A percentile compares a stretch with the other conserved stretches of the same genome.
phyloP scores from a whole-genome alignment of 2,329 filamentous ascomycete species.

The Penicillium vulpinum region DNA sequence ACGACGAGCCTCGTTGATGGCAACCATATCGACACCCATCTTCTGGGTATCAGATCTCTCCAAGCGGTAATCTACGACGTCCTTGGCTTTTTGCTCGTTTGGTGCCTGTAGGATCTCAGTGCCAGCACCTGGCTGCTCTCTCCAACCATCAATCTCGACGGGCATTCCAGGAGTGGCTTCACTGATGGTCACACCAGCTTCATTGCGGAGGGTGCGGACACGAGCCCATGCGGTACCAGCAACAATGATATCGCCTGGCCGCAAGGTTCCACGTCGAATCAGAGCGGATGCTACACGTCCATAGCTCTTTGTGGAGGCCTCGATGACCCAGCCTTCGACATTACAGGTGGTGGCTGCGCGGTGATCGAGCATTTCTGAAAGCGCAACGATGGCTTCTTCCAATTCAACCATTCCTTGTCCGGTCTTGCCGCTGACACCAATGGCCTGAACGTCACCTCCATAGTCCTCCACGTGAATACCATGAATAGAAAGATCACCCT shows the following conservation, averaged over 20 bases:
- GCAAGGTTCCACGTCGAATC: constrained; percentile 81
- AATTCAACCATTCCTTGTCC: constrained; percentile 87
- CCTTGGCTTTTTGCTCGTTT: constrained; percentile 74
- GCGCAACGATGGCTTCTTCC: constrained; percentile 82
- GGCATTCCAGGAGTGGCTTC: constrained; percentile 85
- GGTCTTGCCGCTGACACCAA: constrained; percentile 89
- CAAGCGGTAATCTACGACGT: constrained; percentile 72
- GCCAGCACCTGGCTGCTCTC: constrained; percentile 79
- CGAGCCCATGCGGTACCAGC: constrained; percentile 86
- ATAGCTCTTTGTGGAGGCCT: constrained; percentile 80
- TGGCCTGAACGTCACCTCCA: constrained; percentile 90
- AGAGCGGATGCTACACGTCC: constrained; percentile 88
- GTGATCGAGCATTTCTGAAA: constrained; percentile 88
- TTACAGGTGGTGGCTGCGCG: constrained; percentile 74
- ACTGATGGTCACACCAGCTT: constrained; percentile 70
- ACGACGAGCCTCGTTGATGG: constrained; percentile 69
- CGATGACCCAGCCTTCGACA: constrained; percentile 91
- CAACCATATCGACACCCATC: constrained; percentile 68
- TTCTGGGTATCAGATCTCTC: constrained; percentile 69
- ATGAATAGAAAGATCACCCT: constrained; percentile 78
- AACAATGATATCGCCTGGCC: constrained; percentile 76
- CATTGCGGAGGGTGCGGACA: constrained; percentile 80
- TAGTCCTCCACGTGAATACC: constrained; percentile 92
- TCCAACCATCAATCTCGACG: constrained; percentile 94
- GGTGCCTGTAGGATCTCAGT: constrained; percentile 82